Conservation (phyloP, 768 basidiomycete genomes). For the Mycena vitilis region DNA sequence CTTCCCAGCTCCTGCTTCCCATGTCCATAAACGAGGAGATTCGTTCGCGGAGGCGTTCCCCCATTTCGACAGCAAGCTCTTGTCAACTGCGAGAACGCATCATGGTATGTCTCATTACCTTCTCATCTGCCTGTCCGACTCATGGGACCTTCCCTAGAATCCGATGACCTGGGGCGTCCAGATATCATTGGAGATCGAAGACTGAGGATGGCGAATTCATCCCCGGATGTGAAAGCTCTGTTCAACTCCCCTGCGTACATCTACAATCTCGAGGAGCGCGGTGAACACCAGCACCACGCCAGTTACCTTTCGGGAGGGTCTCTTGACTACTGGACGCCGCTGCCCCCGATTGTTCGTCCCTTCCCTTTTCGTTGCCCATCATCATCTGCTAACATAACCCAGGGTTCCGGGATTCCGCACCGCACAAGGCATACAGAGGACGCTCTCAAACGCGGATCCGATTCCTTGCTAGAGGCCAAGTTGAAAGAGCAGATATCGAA, state of each 20-base stretch:
- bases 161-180: constrained; percentile 79
- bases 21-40: constrained; percentile 87
- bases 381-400: constrained; percentile 34
- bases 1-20: constrained; percentile 83
- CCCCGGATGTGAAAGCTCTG: constrained; percentile 94
- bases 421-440: constrained; percentile 81
- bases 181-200: constrained; percentile 79
- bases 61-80: constrained; percentile 94
- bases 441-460: constrained; percentile 83
- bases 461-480: constrained; percentile 87
- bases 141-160: constrained; percentile 59
- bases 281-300: constrained; percentile 71
- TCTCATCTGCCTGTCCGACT: constrained; percentile 24
- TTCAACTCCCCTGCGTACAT: constrained; percentile 90
- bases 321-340: constrained; percentile 81
- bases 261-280: constrained; percentile 80
- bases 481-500: constrained; percentile 81
- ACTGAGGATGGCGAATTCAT: constrained; percentile 86
- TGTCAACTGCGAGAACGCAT: constrained; percentile 80
- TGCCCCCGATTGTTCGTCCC: constrained; percentile 77
- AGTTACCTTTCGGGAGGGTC: constrained; percentile 52
- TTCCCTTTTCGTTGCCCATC: constrained; percentile 32
- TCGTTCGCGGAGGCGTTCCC: constrained; percentile 96
- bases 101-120: constrained; percentile 52
- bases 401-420: constrained; percentile 78